phyloP scores from a whole-genome alignment of 345 rosid genomes.

The Pseudoturritis turrita region DNA sequence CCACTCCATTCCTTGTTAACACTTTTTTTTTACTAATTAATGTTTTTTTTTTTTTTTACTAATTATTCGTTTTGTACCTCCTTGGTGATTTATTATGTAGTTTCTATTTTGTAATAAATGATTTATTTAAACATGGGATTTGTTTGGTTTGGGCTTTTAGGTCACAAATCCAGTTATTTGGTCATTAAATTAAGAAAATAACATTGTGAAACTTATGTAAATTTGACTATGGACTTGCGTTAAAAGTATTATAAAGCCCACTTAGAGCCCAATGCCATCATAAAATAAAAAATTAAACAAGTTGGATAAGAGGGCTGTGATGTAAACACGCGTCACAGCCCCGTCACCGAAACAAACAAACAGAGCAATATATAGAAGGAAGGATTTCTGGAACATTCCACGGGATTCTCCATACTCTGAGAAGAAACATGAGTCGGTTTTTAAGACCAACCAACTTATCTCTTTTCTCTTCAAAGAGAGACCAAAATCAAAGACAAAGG shows the following conservation, averaged over 20 bases:
- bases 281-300: too few species aligned
- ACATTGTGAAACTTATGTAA: too few species aligned
- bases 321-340: background rate
- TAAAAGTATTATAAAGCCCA: too few species aligned
- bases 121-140: too few species aligned
- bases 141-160: too few species aligned
- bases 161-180: background rate
- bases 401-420: slow-evolving; percentile 20
- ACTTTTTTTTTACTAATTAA: background rate
- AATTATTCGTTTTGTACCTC: background rate
- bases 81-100: background rate
- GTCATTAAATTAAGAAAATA: too few species aligned
- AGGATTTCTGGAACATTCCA: slow-evolving; percentile 37
- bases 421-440: slow-evolving; percentile 3
- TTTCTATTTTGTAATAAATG: background rate
- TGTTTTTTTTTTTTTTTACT: background rate
- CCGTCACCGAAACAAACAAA: background rate
- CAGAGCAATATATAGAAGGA: background rate
- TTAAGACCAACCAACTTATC: background rate
- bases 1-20: slow-evolving; percentile 69
- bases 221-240: too few species aligned
- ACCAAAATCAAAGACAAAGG: background rate
- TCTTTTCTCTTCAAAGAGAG: background rate
- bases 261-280: background rate
- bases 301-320: slow-evolving; percentile 5